phyloP scores from a whole-genome alignment of 768 basidiomycete species.

The Lentinus tigrinus region DNA sequence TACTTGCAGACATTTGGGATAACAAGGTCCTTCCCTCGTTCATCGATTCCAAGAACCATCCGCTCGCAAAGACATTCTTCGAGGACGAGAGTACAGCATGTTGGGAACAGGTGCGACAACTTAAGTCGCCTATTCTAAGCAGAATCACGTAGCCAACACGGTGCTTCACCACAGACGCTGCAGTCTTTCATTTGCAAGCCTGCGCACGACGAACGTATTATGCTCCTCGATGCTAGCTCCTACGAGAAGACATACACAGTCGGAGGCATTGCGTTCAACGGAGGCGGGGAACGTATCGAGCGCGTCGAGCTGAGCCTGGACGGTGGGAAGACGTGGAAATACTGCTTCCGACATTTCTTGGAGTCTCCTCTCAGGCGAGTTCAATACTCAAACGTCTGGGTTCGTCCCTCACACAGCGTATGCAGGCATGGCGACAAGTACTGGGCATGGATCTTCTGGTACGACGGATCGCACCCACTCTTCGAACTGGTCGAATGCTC shows the following conservation, averaged over 20 bases:
- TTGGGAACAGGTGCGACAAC: slow-evolving; percentile 14
- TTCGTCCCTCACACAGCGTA: neutral
- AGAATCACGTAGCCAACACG: neutral
- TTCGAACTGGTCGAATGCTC: no score
- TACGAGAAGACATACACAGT: slow-evolving; percentile 13
- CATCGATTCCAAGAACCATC: slow-evolving; percentile 20
- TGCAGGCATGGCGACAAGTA: slow-evolving; percentile 21
- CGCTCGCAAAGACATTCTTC: slow-evolving; percentile 15
- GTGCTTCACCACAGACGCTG: slow-evolving; percentile 2
- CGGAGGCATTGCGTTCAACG: slow-evolving; percentile 22
- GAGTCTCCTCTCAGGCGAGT: slow-evolving; percentile 13
- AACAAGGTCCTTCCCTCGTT: slow-evolving; percentile 20
- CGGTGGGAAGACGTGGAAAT: slow-evolving; percentile 23
- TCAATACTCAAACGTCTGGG: neutral
- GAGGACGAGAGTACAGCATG: slow-evolving; percentile 22
- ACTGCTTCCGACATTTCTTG: slow-evolving; percentile 20
- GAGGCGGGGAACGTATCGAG: slow-evolving; percentile 13
- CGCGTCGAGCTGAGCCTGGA: slow-evolving; percentile 23
- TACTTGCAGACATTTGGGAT: slow-evolving; percentile 20
- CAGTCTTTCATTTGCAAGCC: slow-evolving; percentile 23
- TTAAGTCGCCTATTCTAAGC: no score
- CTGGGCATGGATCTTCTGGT: slow-evolving; percentile 26
- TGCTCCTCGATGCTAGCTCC: neutral
- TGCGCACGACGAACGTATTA: slow-evolving; percentile 16
- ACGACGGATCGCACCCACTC: neutral